A percentile compares a stretch with the other conserved stretches of the same genome.
These are phyloP conservation scores for Maudiozyma pseudohumilis DNA, from an alignment of 805 yeast species.

Conservation along the genomic window DNA sequence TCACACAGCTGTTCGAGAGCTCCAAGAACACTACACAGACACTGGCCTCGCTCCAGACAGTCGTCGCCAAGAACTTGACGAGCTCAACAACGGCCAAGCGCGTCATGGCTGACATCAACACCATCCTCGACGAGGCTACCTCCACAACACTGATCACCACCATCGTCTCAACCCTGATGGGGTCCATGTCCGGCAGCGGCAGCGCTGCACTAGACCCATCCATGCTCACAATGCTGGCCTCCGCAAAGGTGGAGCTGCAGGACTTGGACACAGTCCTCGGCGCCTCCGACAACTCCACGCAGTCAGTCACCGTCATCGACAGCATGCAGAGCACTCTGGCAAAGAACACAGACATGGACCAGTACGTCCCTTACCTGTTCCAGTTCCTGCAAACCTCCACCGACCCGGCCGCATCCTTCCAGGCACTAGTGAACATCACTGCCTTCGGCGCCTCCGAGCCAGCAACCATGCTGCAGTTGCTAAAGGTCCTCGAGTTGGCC, in stretches of 20 bases:
- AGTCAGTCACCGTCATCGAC: slow-evolving; percentile 14
- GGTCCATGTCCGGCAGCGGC: slow-evolving; percentile 10
- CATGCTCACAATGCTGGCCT: slow-evolving; percentile 10
- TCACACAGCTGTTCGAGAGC: slow-evolving; percentile 10
- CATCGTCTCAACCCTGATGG: slow-evolving; percentile 12
- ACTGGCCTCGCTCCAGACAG: slow-evolving; percentile 9
- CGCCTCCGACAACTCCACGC: slow-evolving; percentile 16
- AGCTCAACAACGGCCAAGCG: slow-evolving; percentile 14
- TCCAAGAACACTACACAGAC: slow-evolving; percentile 15
- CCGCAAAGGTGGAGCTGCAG: slow-evolving; percentile 18
- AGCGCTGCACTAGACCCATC: slow-evolving; percentile 6
- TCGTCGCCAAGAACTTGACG: slow-evolving; percentile 18
- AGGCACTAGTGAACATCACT: slow-evolving; percentile 19
- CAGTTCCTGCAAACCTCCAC: slow-evolving; percentile 15
- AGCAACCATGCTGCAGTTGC: slow-evolving; percentile 14
- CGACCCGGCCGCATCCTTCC: slow-evolving; percentile 18
- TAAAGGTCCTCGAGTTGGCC: slow-evolving; percentile 16
- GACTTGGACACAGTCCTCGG: slow-evolving; percentile 17
- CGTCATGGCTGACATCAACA: slow-evolving; percentile 15
- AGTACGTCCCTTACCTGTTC: slow-evolving; percentile 19
- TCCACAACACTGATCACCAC: slow-evolving; percentile 15
- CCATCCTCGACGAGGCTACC: slow-evolving; percentile 10
- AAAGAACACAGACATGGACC: slow-evolving; percentile 8
- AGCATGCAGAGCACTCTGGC: slow-evolving; percentile 11
- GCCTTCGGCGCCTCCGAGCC: slow-evolving; percentile 16